Base-by-base conservation (phyloP, 768 basidiomycete genomes). In the Phaffia australis region DNA sequence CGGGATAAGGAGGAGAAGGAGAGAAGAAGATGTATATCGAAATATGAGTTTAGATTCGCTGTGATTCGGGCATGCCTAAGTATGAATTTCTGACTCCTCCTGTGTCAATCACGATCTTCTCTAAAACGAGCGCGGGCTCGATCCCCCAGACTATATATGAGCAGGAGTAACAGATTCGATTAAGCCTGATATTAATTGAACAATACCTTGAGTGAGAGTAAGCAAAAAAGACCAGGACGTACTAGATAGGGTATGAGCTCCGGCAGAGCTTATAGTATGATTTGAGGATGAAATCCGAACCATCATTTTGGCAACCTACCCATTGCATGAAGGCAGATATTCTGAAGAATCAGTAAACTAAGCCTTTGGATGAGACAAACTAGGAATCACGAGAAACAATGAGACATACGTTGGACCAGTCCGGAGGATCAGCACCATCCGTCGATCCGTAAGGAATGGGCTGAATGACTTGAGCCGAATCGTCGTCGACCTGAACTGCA, bases 111-210 rank as follows among this genome's bases (percentile, higher is more conserved):
- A 85, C 79, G 56, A 85, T 81, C 72, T 83, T 85, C 73, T 85
- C 81, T 29, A 84, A 76, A 1, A 83, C 81, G 16, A 84, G 82
- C 3, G 81, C 81, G 6, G 83, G 81, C 70, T 84, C 83, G 54
- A 84, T 79, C 77, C 81, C 81, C 72, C 78, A 82, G 25, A 84
- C 75, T 81, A 81, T 85, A n/a, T n/a, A n/a, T n/a, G n/a, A n/a
- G n/a, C n/a, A n/a, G n/a, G n/a, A n/a, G n/a, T n/a, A n/a, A n/a
- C n/a, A n/a, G n/a, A n/a, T n/a, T n/a, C n/a, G n/a, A n/a, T n/a
- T n/a, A n/a, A n/a, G n/a, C n/a, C n/a, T n/a, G n/a, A n/a, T n/a
- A n/a, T n/a, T n/a, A n/a, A n/a, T n/a, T n/a, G n/a, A n/a, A n/a
- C n/a, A n/a, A n/a, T n/a, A n/a, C n/a, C n/a, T n/a, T n/a, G n/a